Conservation (phyloP, 179 eudicot genomes). For the Actinidia arguta region DNA sequence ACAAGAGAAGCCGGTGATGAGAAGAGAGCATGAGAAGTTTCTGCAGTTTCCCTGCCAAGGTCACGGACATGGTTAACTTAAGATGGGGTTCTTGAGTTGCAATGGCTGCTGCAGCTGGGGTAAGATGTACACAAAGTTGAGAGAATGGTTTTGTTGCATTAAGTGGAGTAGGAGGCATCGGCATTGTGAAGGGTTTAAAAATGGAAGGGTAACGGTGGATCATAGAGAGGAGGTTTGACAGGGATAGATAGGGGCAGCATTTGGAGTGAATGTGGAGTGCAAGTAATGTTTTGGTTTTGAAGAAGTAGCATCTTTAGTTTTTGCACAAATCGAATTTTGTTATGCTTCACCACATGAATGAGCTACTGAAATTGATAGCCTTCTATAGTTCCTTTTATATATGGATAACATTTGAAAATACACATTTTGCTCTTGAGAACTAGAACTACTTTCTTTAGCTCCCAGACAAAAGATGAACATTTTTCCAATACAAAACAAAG, state of each 20-base stretch:
- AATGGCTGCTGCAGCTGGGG: constrained; percentile 79
- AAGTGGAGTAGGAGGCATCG: constrained; percentile 68
- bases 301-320: constrained; percentile 89
- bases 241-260: constrained; percentile 73
- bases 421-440: no score
- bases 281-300: constrained; percentile 88
- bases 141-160: constrained; percentile 61
- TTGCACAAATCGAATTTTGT: constrained; percentile 83
- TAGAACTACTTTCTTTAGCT: no score
- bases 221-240: constrained; percentile 68
- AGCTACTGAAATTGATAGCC: constrained; percentile 33
- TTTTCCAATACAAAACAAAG: no score
- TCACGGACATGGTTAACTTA: constrained; percentile 50
- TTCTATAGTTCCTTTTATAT: constrained; percentile 29
- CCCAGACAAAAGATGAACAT: no score
- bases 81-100: constrained; percentile 61
- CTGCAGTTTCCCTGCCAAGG: constrained; percentile 73
- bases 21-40: constrained; percentile 91
- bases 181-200: constrained; percentile 83
- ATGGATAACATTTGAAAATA: no score
- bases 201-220: constrained; percentile 84
- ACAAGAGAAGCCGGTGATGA: constrained; percentile 67
- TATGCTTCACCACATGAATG: constrained; percentile 76
- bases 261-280: constrained; percentile 73
- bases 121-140: constrained; percentile 87